Evolutionary conservation across 140 eudicot genomes (phyloP), one percentile per base, ranked within the genome.

Genomic region (Anethum foeniculum): DNA sequence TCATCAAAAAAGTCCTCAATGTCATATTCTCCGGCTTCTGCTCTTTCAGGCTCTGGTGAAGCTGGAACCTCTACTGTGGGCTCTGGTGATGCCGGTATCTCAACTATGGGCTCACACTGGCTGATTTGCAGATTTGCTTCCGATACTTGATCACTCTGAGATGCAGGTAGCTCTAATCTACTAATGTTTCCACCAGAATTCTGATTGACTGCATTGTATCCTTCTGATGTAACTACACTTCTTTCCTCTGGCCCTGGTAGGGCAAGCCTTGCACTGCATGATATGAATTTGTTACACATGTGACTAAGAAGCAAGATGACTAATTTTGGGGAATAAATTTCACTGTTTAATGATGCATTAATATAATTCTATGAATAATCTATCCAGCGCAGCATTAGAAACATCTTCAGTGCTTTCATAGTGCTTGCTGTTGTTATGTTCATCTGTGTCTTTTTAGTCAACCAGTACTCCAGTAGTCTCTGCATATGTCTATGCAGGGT

Each of bases 171-270:
- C 80, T 78, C 89, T 90, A 88, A 84, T 56, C 80, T 81, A 84
- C 76, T 83, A 81, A 77, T 81, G 80, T 43, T 83, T 46, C 78
- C 85, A 39, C 68, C 52, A 72, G 89, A 83, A 82, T 82, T 72
- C 79, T 83, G 86, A 83, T 87, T 80, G 51, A 86, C 81, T 72
- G 83, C 75, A 78, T 46, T 84, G 77, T 82, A 79, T 82, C 77
- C 89, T n/a, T n/a, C n/a, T 28, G 84, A 60, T 80, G 85, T 71
- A 78, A 91, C 84, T 46, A 87, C 69, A 85, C 91, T 85, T 85
- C 77, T 90, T 21, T 90, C 96, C 80, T 91, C 97, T 78, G 97
- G 91, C 72, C 93, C 97, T 73, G 99, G 99, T 65, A 96, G 88
- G 36, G 91, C 83, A 75, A 96, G 91, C 83, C 99, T 89, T 78